phyloP scores from a whole-genome alignment of 306 rosid genomes.

The Morella rubra region DNA sequence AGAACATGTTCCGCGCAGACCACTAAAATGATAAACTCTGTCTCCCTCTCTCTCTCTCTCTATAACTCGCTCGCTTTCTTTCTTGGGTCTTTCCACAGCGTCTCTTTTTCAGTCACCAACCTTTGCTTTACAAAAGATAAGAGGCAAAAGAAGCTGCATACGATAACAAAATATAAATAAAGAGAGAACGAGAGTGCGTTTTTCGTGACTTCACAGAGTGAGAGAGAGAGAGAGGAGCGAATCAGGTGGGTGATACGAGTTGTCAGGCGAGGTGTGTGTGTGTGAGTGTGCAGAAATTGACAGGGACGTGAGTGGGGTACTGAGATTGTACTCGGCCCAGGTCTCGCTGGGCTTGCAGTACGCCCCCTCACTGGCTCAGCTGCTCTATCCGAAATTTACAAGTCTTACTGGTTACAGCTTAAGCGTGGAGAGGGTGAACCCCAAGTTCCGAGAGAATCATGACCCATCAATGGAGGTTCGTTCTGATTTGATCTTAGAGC shows the following conservation, averaged over 20 bases:
- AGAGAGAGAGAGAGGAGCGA: conserved; percentile 23
- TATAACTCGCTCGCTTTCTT: background rate
- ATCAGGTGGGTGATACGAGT: conserved; percentile 35
- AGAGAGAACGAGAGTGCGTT: background rate
- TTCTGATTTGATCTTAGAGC: background rate
- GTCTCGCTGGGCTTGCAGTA: background rate
- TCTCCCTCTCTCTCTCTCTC: background rate
- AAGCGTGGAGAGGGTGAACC: conserved; percentile 21
- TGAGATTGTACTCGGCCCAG: background rate
- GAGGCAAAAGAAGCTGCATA: background rate
- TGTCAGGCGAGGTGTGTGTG: conserved; percentile 37
- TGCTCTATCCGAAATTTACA: background rate
- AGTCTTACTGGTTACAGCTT: background rate
- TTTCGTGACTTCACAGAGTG: background rate
- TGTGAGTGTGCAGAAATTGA: conserved; percentile 27
- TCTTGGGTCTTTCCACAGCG: conserved; percentile 11
- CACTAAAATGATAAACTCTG: conserved; percentile 23
- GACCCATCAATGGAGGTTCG: too few relatives aligned
- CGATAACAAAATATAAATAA: background rate
- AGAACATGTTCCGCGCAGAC: conserved; percentile 8
- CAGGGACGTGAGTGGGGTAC: conserved; percentile 16
- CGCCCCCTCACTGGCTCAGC: background rate
- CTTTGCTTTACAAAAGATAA: conserved; percentile 31
- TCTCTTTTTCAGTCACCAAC: conserved; percentile 26
- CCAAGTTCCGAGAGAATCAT: background rate